These are phyloP conservation scores for Fusarium protoensiforme DNA, from an alignment of 2,329 filamentous ascomycete species.

Conservation along the genomic window DNA sequence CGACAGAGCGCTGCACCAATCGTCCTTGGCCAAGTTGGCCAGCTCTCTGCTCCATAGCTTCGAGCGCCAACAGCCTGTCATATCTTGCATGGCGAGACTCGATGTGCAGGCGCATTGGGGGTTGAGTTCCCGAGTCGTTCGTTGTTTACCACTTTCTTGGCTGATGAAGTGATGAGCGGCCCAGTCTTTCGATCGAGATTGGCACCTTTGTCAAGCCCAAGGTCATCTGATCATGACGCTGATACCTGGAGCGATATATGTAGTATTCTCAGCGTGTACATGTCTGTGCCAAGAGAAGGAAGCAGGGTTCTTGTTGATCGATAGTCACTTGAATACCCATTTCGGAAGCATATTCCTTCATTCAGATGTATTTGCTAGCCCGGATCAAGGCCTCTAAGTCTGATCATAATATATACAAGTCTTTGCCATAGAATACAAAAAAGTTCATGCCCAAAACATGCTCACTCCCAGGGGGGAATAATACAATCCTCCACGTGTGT, in stretches of 20 bases:
- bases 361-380: conserved; percentile 3
- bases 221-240: not conserved
- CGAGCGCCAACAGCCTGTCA: not conserved
- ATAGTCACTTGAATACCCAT: not conserved
- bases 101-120: not conserved
- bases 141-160: not conserved
- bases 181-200: not conserved
- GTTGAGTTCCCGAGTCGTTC: not conserved
- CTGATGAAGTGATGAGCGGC: not conserved
- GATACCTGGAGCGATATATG: not conserved
- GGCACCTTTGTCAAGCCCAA: not conserved
- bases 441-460: not conserved
- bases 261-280: not conserved
- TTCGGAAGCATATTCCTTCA: not conserved
- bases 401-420: conserved; percentile 12
- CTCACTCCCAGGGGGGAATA: not conserved
- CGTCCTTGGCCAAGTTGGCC: not conserved
- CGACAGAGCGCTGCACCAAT: not conserved
- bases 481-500: not conserved
- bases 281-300: not conserved
- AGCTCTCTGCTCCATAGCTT: not conserved
- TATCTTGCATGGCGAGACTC: not conserved
- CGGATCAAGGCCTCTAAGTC: not conserved
- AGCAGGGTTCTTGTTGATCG: not conserved
- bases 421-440: conserved; percentile 1